Percentiles rank a stretch among this genome's conserved stretches.
Conservation (phyloP, 75 land plant species). For the Larix kaempferi region DNA sequence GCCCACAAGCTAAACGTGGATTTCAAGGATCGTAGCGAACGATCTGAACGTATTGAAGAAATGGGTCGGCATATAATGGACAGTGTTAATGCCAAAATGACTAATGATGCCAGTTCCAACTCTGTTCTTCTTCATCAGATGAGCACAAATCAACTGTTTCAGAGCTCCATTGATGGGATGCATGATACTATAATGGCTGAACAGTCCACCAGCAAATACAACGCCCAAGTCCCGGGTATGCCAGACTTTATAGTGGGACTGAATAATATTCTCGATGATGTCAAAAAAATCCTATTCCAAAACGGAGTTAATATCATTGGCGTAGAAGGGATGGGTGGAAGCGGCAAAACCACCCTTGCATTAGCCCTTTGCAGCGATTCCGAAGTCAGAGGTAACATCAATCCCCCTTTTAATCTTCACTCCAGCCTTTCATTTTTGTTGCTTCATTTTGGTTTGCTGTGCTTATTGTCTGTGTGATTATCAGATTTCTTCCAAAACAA, state of each 20-base stretch:
- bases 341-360: neutral
- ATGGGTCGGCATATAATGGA: slow-evolving; percentile 1
- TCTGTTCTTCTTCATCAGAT: neutral
- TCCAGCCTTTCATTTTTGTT: neutral
- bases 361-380: neutral
- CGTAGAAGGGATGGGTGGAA: slow-evolving; percentile 1
- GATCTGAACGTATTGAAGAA: neutral
- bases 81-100: neutral
- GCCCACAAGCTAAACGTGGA: neutral
- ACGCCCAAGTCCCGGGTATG: neutral
- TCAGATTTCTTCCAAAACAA: slow-evolving; percentile 36
- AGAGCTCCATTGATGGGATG: neutral
- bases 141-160: neutral
- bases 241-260: neutral
- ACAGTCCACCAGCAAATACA: neutral
- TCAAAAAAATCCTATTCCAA: neutral
- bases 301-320: neutral
- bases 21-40: neutral
- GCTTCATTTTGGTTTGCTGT: neutral
- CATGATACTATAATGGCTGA: neutral
- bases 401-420: neutral
- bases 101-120: neutral
- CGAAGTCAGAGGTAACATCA: neutral
- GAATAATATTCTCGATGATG: neutral
- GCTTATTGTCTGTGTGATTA: too few relatives aligned